Base-by-base conservation (phyloP, 2,329 filamentous ascomycete genomes). In the Botryotinia globosa region DNA sequence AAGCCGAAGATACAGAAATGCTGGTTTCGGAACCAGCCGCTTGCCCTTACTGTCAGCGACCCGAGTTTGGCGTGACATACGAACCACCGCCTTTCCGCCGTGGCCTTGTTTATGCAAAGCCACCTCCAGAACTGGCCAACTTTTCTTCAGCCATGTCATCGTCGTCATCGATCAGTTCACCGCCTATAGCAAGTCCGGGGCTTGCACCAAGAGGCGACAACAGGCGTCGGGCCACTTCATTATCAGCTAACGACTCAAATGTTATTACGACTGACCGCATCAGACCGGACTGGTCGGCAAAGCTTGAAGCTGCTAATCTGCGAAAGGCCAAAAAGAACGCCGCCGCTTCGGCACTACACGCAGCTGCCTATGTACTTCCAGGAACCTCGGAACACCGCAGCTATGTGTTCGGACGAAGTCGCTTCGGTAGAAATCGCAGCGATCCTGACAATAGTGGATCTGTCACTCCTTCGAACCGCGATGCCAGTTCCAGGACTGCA, bases 11-110 rank as follows among this genome's bases (percentile, higher is more conserved):
- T n/a, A 85, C 87, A 0, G 89, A 90, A 70, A 87, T 92, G 80
- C 86, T 99, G 25, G 91, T 97, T 1, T 98, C 94, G 10, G 95
- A 98, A 80, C 93, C 96, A 4, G 93, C 96, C 1, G 89, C 91
- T 37, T 99, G 96, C 80, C 96, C 96, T 0, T 99, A 98, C 82
- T 99, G 96, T 82, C 94, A 96, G 68, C 94, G 96, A 77, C 90
- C 94, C 2, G 95, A 99, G 76, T 98, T 98, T 80, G 96, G 96
- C 64, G 92, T 99, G n/a, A 97, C 93, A 0, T 99, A 98, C 81
- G 90, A 95, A 7, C 87, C 94, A 20, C 96, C 96, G 3, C 90
- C 93, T 0, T 98, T 98, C 84, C 90, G 94, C 37, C 87, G 94
- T 75, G 96, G 96, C 1, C 83, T 99, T 45, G 85, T 88, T 1